Percentiles rank a stretch among this genome's conserved stretches.
Evolutionary conservation across 805 yeast genomes (phyloP).

Genomic region (Candida odintsovae): DNA sequence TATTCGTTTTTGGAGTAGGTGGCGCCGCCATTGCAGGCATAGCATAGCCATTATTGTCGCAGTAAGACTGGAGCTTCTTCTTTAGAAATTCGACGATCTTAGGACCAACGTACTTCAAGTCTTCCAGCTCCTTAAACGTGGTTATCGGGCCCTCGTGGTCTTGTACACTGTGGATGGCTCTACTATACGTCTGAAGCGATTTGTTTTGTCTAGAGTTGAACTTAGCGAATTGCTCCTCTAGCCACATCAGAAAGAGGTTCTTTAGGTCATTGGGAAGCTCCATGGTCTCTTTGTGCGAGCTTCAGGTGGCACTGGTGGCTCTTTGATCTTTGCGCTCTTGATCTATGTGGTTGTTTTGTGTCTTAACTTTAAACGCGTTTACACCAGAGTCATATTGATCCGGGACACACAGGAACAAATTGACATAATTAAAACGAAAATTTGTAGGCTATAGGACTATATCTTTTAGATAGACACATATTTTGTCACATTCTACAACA

Average conservation of each 20-base stretch:
- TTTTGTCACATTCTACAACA: not conserved
- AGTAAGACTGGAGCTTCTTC: constrained; percentile 43
- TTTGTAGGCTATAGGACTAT: not conserved
- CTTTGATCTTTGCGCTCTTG: too few species aligned
- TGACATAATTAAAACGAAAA: not conserved
- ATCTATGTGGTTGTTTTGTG: too few species aligned
- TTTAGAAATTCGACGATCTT: constrained; percentile 51
- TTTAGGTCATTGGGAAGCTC: constrained; percentile 42
- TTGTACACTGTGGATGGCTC: constrained; percentile 50
- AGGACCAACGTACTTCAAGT: constrained; percentile 67
- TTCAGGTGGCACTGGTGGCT: too few species aligned
- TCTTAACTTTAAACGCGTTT: too few species aligned
- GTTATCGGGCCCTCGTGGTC: constrained; percentile 38
- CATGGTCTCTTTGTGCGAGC: not conserved
- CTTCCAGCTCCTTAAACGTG: constrained; percentile 52
- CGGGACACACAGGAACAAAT: not conserved
- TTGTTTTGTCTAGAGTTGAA: constrained; percentile 47
- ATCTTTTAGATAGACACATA: not conserved
- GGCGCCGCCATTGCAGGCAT: constrained; percentile 33
- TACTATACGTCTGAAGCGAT: constrained; percentile 43
- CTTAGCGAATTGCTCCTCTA: constrained; percentile 44
- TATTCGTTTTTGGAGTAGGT: constrained; percentile 17
- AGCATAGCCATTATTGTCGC: constrained; percentile 43
- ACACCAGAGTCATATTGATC: not conserved
- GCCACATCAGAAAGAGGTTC: constrained; percentile 49